Conservation (phyloP, 1,139 yeast species). For the Diutina mesorugosa region DNA sequence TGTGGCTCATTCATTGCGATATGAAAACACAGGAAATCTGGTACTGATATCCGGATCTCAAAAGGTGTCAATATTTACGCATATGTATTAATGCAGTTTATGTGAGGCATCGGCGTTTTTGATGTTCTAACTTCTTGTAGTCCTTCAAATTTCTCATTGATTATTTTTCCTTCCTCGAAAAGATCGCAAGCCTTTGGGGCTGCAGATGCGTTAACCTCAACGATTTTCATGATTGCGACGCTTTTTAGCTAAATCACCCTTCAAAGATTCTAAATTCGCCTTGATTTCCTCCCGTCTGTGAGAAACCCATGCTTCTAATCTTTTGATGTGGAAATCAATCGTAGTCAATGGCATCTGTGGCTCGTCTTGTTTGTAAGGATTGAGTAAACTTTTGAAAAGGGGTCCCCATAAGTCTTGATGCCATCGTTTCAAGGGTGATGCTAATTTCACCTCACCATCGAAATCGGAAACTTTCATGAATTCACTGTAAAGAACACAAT, state of each 20-base stretch:
- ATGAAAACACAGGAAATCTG: no score
- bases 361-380: slow-evolving; percentile 23
- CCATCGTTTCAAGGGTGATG: slow-evolving; percentile 57
- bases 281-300: background rate
- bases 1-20: background rate
- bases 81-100: background rate
- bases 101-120: background rate
- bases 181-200: background rate
- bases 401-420: slow-evolving; percentile 60
- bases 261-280: background rate
- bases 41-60: background rate
- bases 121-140: background rate
- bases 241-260: background rate
- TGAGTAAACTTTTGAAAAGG: slow-evolving; percentile 51
- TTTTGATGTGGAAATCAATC: background rate
- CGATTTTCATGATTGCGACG: background rate
- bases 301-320: background rate
- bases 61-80: background rate
- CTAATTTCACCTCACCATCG: slow-evolving; percentile 20
- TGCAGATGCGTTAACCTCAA: background rate
- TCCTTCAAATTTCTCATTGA: background rate
- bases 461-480: slow-evolving; percentile 33
- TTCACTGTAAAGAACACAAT: slow-evolving; percentile 58
- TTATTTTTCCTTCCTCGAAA: no score
- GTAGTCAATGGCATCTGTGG: background rate